A percentile compares a stretch with the other conserved stretches of the same genome.
Evolutionary conservation across 345 rosid species (phyloP).

Genomic region (Odontarrhena argentea): DNA sequence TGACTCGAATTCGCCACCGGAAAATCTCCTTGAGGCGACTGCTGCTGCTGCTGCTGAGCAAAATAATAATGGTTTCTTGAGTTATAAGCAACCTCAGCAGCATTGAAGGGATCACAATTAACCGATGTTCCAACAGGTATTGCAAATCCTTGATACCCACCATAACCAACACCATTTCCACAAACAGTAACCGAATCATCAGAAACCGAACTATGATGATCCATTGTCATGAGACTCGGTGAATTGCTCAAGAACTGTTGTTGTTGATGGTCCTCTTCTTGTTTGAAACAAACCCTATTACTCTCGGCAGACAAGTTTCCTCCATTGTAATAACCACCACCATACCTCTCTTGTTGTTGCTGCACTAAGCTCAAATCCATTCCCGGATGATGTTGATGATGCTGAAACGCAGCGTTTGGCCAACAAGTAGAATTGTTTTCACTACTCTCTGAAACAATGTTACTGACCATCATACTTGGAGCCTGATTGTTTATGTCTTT

Average conservation of each 20-base stretch:
- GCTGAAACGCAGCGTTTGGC: slow-evolving; percentile 56
- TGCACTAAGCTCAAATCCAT: slow-evolving; percentile 48
- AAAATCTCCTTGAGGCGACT: slow-evolving; percentile 25
- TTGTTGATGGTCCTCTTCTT: slow-evolving; percentile 51
- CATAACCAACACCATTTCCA: slow-evolving; percentile 37
- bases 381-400: slow-evolving; percentile 30
- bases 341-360: slow-evolving; percentile 43
- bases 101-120: slow-evolving; percentile 36
- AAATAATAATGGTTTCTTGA: slow-evolving; percentile 52
- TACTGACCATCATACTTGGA: slow-evolving; percentile 26
- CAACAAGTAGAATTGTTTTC: slow-evolving; percentile 31
- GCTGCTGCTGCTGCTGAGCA: slow-evolving; percentile 39
- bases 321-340: slow-evolving; percentile 40
- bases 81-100: slow-evolving; percentile 45
- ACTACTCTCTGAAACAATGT: slow-evolving; percentile 25
- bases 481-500: slow-evolving; percentile 28
- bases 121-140: slow-evolving; percentile 43
- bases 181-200: slow-evolving; percentile 53
- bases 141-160: slow-evolving; percentile 46
- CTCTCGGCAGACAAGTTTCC: slow-evolving; percentile 28
- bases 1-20: slow-evolving; percentile 38
- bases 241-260: slow-evolving; percentile 50
- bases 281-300: slow-evolving; percentile 63
- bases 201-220: slow-evolving; percentile 53
- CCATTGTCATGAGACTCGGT: slow-evolving; percentile 48